Evolutionary conservation across 1,284 basidiomycete species (phyloP).

Genomic region (Fomitopsis pinicola): DNA sequence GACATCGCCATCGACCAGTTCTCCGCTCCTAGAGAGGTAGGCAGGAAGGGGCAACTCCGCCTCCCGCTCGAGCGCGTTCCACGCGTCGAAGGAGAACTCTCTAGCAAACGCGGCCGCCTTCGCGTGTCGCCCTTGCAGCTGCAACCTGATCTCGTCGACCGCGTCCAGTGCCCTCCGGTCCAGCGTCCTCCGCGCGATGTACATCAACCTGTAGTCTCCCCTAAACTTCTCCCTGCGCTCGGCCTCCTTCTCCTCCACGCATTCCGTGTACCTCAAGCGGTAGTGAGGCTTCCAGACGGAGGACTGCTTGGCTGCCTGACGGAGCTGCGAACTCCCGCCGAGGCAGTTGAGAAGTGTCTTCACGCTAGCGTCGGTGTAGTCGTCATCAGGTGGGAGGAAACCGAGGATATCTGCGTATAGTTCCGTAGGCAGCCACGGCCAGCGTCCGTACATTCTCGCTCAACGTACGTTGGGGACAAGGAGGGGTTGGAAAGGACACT

Average conservation of each 20-base stretch:
- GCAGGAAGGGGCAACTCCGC: slow-evolving; percentile 30
- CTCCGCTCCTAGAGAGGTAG: slow-evolving; percentile 20
- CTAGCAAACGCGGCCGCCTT: slow-evolving; percentile 32
- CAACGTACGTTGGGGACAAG: neutral
- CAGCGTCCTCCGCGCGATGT: slow-evolving; percentile 36
- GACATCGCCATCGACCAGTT: slow-evolving; percentile 9
- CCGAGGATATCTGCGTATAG: slow-evolving; percentile 24
- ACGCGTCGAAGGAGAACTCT: slow-evolving; percentile 42
- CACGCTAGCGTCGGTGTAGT: slow-evolving; percentile 20
- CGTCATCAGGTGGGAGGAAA: slow-evolving; percentile 25
- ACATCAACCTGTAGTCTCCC: slow-evolving; percentile 44
- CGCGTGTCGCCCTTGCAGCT: slow-evolving; percentile 30
- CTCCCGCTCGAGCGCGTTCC: slow-evolving; percentile 46
- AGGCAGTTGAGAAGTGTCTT: slow-evolving; percentile 26
- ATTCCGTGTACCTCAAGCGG: slow-evolving; percentile 39
- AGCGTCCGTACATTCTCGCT: neutral
- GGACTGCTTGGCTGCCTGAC: slow-evolving; percentile 24
- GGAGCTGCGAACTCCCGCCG: slow-evolving; percentile 22
- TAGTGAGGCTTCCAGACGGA: slow-evolving; percentile 51
- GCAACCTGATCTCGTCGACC: slow-evolving; percentile 35
- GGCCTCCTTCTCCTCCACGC: slow-evolving; percentile 32
- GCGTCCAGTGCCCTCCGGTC: slow-evolving; percentile 39
- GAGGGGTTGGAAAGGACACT: neutral
- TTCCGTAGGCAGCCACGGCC: slow-evolving; percentile 19
- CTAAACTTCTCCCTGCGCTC: slow-evolving; percentile 25